A percentile compares a stretch with the other conserved stretches of the same genome.
Evolutionary conservation across 257 asterid genomes (phyloP).

Genomic region (Solanum clarkiae): DNA sequence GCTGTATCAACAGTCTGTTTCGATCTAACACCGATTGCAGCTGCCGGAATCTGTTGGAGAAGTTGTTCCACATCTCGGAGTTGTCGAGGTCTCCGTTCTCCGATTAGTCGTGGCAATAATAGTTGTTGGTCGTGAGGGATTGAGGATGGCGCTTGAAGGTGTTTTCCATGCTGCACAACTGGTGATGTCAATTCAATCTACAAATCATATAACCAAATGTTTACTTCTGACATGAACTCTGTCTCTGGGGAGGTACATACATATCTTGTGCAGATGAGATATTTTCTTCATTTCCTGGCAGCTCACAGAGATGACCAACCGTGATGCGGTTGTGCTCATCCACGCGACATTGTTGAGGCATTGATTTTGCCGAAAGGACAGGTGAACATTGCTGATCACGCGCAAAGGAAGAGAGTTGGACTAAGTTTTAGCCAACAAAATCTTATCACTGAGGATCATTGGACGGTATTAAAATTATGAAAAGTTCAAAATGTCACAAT

Average conservation of each 20-base stretch:
- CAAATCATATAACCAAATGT: not conserved
- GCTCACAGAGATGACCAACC: not conserved
- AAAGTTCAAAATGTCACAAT: not conserved
- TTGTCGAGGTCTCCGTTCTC: constrained; percentile 15
- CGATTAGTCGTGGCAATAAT: not conserved
- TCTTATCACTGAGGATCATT: not conserved
- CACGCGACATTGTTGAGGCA: not conserved
- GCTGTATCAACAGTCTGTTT: constrained; percentile 58
- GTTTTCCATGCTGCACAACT: constrained; percentile 9
- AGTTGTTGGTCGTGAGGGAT: not conserved
- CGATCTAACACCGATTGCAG: constrained; percentile 68
- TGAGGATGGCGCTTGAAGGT: not conserved
- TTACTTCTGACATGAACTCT: not conserved
- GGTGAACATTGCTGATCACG: not conserved
- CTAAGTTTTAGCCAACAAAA: not conserved
- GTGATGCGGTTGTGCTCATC: not conserved
- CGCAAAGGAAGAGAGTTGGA: not conserved
- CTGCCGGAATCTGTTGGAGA: constrained; percentile 40
- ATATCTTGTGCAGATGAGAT: not conserved
- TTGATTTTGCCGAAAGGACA: not conserved
- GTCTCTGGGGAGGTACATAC: not conserved
- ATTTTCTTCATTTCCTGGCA: not conserved
- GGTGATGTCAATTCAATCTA: not conserved
- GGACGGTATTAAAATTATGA: not conserved
- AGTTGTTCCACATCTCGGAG: constrained; percentile 41